A percentile compares a stretch with the other conserved stretches of the same genome.
Evolutionary conservation across 331 rosid species (phyloP).

Genomic region (Acacia pycnantha): DNA sequence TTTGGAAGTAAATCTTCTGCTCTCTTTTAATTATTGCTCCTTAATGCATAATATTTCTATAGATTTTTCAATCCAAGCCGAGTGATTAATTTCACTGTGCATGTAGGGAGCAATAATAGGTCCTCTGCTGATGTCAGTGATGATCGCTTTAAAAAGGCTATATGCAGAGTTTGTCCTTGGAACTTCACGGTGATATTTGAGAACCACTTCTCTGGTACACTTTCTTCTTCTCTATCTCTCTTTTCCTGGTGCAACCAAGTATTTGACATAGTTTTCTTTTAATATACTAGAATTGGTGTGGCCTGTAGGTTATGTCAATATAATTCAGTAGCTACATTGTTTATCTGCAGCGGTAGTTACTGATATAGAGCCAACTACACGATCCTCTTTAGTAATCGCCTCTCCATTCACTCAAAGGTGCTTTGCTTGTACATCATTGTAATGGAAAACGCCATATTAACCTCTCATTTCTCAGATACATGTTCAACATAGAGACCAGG

Average conservation of each 20-base stretch:
- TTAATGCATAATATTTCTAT: not conserved
- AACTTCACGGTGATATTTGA: not conserved
- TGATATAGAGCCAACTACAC: not conserved
- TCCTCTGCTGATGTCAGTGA: conserved; percentile 45
- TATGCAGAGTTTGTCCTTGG: conserved; percentile 46
- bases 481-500: no score
- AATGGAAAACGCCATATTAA: not conserved
- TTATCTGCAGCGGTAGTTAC: not conserved
- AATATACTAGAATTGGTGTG: not conserved
- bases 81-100: not conserved
- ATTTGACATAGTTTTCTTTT: not conserved
- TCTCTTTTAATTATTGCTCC: not conserved
- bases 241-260: not conserved
- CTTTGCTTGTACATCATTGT: not conserved
- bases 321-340: not conserved
- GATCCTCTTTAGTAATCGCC: not conserved
- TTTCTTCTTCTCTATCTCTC: not conserved
- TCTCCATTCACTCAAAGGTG: not conserved
- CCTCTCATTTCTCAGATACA: not conserved
- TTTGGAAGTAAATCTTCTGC: conserved; percentile 26
- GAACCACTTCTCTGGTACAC: not conserved
- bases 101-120: not conserved
- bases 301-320: not conserved
- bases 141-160: conserved; percentile 41
- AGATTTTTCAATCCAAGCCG: not conserved